These are phyloP conservation scores for Discostella stelligeroides DNA, from an alignment of 108 stramenopile genomes.

Conservation along the genomic window DNA sequence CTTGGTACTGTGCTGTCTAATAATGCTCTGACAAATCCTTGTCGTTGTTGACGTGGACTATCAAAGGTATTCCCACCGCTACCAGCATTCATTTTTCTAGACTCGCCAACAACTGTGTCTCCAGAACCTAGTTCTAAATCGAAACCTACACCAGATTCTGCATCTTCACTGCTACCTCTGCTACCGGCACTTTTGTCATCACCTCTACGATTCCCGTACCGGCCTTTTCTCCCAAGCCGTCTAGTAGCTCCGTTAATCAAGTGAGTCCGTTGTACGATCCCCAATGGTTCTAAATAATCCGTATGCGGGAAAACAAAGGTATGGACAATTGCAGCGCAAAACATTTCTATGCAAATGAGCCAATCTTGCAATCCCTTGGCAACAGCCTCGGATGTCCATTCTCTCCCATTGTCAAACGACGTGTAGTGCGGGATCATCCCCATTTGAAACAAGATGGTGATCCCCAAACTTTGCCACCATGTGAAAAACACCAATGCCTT, in stretches of 20 bases:
- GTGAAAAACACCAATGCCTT: slow-evolving; percentile 97
- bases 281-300: slow-evolving; percentile 82
- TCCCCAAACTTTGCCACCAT: slow-evolving; percentile 92
- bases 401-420: slow-evolving; percentile 39
- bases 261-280: slow-evolving; percentile 49
- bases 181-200: slow-evolving; percentile 59
- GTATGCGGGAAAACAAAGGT: slow-evolving; percentile 93
- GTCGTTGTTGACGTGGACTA: slow-evolving; percentile 23
- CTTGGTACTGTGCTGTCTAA: slow-evolving; percentile 81
- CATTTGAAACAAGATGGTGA: slow-evolving; percentile 83
- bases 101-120: slow-evolving; percentile 36
- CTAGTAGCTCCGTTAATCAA: slow-evolving; percentile 21
- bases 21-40: slow-evolving; percentile 80
- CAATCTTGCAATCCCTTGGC: slow-evolving; percentile 96
- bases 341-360: slow-evolving; percentile 98
- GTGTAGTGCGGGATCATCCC: slow-evolving; percentile 82
- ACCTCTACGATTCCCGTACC: slow-evolving; percentile 31
- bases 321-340: slow-evolving; percentile 90
- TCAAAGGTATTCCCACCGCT: slow-evolving; percentile 7
- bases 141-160: slow-evolving; percentile 19
- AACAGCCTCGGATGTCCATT: slow-evolving; percentile 88
- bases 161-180: slow-evolving; percentile 48
- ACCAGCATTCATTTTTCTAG: slow-evolving; percentile 25
- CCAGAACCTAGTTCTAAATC: slow-evolving; percentile 38
- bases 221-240: slow-evolving; percentile 48